phyloP scores from a whole-genome alignment of 2,329 filamentous ascomycete species.

The Colletotrichum navitas region DNA sequence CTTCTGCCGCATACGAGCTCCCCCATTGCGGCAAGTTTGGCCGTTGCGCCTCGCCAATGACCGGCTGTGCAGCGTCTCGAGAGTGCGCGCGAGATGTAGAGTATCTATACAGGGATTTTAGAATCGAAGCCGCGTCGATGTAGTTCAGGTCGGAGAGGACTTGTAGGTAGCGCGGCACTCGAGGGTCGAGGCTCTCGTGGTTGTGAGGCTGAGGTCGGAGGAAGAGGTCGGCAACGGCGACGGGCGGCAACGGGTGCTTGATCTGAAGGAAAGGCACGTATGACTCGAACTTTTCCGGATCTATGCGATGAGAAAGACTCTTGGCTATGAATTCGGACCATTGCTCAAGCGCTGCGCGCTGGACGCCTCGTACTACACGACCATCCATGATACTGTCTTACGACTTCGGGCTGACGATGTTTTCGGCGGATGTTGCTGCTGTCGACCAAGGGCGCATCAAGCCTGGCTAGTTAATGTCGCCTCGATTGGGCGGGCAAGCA shows the following conservation, averaged over 20 bases:
- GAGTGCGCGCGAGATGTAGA: constrained; percentile 63
- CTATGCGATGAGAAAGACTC: constrained; percentile 65
- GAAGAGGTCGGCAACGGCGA: constrained; percentile 68
- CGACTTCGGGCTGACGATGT: not conserved
- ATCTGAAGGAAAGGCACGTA: constrained; percentile 63
- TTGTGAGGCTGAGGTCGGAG: constrained; percentile 65
- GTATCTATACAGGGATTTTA: constrained; percentile 68
- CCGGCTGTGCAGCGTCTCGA: constrained; percentile 43
- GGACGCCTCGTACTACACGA: constrained; percentile 41
- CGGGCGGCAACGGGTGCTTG: constrained; percentile 65
- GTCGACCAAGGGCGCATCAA: constrained; percentile 33
- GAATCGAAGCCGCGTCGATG: constrained; percentile 67
- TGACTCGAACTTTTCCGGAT: constrained; percentile 64
- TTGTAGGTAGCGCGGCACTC: constrained; percentile 71
- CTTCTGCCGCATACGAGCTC: constrained; percentile 76
- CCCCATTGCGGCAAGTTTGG: constrained; percentile 59
- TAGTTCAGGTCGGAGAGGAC: constrained; percentile 64
- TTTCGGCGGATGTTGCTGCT: not conserved
- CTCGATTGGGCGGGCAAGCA: constrained; percentile 14
- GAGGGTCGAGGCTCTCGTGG: constrained; percentile 67
- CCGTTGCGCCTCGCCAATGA: constrained; percentile 12
- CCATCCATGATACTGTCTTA: constrained; percentile 40
- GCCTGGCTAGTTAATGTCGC: constrained; percentile 24
- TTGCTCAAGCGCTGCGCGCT: constrained; percentile 49
- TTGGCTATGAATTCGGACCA: constrained; percentile 66